Evolutionary conservation across 306 rosid species (phyloP), one percentile per base, ranked within the genome.

Genomic region (Arachis hypogaea): DNA sequence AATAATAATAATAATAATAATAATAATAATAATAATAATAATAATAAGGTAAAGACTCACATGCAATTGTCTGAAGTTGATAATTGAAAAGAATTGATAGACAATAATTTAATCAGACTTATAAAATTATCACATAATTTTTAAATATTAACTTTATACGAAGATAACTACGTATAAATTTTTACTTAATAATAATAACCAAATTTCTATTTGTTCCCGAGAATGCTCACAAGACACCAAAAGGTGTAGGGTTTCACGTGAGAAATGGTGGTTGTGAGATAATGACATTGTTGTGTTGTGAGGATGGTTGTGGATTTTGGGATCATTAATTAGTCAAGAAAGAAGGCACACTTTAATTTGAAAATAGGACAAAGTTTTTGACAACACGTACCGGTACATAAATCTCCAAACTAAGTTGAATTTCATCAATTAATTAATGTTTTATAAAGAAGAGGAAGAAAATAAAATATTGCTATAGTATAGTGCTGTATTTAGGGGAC

Each of bases 321-420:
- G 63, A 51, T 64, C 40, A 2, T 2, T 63, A 88, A 89, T 89
- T 63, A 88, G 90, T 89, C 96, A 93, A 90, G 18, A 87, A 89
- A 72, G 83, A 84, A 74, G 91, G 88, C 91, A 76, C 54, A 1
- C 68, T 75, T 88, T 80, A 81, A 84, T 75, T 88, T 80, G 82
- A 84, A 84, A 79, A 66, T 8, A 6, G 45, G 18, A 44, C 54
- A 10, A 9, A 2, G 3, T 2, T 18, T 81, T 78, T 81, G 81
- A 86, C 77, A 63, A 69, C 62, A 79, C 4, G 40, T 59, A 29
- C 46, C 45, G 7, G 47, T 49, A 11, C 41, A 33, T 52, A 61
- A 68, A 63, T 63, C 43, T 65, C 33, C 56, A 79, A 73, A 75
- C 83, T 61, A 83, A 68, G 80, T 69, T 30, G 41, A 57, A 58